phyloP scores from a whole-genome alignment of 1,284 basidiomycete species.

The Cryptococcus sp. region DNA sequence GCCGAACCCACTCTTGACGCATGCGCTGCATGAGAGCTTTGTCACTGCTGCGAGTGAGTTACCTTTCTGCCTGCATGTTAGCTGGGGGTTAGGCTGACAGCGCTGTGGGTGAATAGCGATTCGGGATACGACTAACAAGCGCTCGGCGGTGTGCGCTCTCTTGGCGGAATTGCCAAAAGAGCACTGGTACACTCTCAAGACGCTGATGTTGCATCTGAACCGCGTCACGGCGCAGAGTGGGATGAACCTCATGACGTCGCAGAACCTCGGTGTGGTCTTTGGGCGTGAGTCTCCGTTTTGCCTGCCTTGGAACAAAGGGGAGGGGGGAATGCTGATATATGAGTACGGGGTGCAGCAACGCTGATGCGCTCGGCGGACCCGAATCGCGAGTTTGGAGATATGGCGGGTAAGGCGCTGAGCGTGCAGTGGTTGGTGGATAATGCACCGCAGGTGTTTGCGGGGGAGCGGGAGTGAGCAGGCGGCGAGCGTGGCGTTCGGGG shows the following conservation, averaged over 20 bases:
- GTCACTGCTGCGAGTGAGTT: conserved; percentile 63
- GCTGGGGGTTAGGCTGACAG: neutral
- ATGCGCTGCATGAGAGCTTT: conserved; percentile 86
- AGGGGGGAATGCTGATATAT: neutral
- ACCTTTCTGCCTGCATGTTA: neutral
- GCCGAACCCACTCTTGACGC: conserved; percentile 86
- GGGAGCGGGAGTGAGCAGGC: neutral
- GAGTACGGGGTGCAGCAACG: conserved; percentile 62
- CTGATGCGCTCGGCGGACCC: conserved; percentile 86
- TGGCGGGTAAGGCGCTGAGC: conserved; percentile 83
- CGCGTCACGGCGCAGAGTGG: conserved; percentile 69
- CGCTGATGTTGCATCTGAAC: conserved; percentile 82
- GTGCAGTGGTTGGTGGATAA: conserved; percentile 90
- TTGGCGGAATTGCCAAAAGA: conserved; percentile 75
- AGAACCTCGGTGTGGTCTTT: conserved; percentile 99
- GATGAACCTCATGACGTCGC: conserved; percentile 87
- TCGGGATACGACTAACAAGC: conserved; percentile 63
- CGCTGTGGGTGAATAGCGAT: conserved; percentile 49
- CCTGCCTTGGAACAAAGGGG: neutral
- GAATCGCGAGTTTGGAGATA: conserved; percentile 83
- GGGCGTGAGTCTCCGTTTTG: conserved; percentile 68
- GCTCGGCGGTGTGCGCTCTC: conserved; percentile 63
- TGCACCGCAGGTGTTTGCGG: conserved; percentile 57
- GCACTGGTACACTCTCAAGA: conserved; percentile 80
- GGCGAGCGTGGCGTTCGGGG: neutral